phyloP scores from a whole-genome alignment of 306 rosid genomes.

The Dryas octopetala region DNA sequence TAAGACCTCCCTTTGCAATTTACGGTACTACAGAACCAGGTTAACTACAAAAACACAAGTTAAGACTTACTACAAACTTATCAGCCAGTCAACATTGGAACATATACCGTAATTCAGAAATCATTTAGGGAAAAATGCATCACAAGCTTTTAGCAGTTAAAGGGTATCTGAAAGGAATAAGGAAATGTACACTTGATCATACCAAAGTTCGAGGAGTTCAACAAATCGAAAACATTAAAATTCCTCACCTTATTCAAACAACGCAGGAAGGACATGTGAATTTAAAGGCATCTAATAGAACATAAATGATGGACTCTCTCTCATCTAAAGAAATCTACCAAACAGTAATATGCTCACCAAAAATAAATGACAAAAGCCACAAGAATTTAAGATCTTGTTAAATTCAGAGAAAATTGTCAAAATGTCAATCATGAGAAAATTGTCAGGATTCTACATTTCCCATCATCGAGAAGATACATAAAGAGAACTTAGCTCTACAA shows the following conservation, averaged over 20 bases:
- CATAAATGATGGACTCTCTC: background rate
- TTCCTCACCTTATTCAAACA: background rate
- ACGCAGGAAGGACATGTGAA: background rate
- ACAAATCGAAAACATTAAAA: background rate
- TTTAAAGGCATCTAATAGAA: too few relatives aligned
- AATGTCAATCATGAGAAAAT: background rate
- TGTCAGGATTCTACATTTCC: background rate
- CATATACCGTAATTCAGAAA: background rate
- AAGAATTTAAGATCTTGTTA: background rate
- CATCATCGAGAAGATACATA: background rate
- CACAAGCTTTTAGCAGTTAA: constrained; percentile 4
- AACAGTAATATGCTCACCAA: background rate
- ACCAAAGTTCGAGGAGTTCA: background rate
- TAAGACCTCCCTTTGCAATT: background rate
- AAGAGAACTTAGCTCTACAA: background rate
- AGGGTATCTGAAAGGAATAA: background rate
- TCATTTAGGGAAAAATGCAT: background rate
- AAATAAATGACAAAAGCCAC: background rate
- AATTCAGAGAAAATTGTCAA: background rate
- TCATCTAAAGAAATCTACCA: background rate
- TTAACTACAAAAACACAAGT: background rate
- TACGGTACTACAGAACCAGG: too few relatives aligned
- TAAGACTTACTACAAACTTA: background rate
- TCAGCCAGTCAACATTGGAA: background rate
- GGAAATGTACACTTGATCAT: background rate